These are phyloP conservation scores for Penicillium sp. DNA, from an alignment of 2,329 filamentous ascomycete genomes.

Conservation along the genomic window DNA sequence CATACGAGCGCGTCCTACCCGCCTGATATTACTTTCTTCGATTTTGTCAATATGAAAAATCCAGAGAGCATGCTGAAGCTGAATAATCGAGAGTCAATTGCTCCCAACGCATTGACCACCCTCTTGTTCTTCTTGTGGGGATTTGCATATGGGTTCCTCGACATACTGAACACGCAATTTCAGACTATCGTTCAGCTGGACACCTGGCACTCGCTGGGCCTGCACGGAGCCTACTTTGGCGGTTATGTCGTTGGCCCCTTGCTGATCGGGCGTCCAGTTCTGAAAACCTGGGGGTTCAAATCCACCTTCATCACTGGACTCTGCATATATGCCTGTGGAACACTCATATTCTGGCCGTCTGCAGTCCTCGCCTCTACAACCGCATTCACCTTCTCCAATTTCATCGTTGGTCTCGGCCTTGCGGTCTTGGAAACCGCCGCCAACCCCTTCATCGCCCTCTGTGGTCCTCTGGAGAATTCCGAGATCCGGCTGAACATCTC, in stretches of 20 bases:
- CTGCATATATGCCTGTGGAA: conserved; percentile 64
- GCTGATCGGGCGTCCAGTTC: conserved; percentile 57
- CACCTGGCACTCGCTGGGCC: conserved; percentile 46
- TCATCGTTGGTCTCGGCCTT: conserved; percentile 64
- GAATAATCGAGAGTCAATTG: conserved; percentile 60
- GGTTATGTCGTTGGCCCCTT: conserved; percentile 63
- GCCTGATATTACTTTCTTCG: conserved; percentile 58
- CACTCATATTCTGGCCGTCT: conserved; percentile 66
- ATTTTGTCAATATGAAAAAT: conserved; percentile 63
- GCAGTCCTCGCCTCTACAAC: conserved; percentile 64
- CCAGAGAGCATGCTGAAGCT: conserved; percentile 63
- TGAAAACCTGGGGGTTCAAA: conserved; percentile 65
- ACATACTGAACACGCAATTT: conserved; percentile 72
- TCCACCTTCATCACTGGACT: conserved; percentile 64
- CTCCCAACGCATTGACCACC: conserved; percentile 67
- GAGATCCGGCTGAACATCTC: conserved; percentile 64
- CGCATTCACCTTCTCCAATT: conserved; percentile 65
- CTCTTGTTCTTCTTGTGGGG: conserved; percentile 89
- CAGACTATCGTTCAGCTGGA: conserved; percentile 52
- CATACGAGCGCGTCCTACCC: conserved; percentile 39
- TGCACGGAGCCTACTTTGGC: conserved; percentile 63
- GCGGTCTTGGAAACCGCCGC: conserved; percentile 64
- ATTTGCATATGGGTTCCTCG: conserved; percentile 83
- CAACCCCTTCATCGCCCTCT: conserved; percentile 66
- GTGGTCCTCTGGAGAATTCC: conserved; percentile 62